Evolutionary conservation across 2,329 filamentous ascomycete genomes (phyloP).

Genomic region (Seiridium cupressi): DNA sequence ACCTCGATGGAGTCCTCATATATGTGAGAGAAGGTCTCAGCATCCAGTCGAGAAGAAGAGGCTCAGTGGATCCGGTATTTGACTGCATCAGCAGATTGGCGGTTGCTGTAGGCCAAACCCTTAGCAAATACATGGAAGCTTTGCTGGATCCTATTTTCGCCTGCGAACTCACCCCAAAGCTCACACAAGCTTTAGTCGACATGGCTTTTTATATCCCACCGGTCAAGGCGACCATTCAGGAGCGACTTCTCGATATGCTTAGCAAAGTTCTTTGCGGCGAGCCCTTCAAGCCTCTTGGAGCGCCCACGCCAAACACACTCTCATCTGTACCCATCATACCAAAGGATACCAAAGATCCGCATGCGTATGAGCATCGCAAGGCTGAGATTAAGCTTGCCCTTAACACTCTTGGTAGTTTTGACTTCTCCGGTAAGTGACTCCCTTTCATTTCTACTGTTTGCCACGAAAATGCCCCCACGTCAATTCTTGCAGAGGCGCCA

Average conservation of each 20-base stretch:
- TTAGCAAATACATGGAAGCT: slow-evolving; percentile 98
- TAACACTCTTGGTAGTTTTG: slow-evolving; percentile 95
- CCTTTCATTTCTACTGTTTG: no score
- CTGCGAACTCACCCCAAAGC: slow-evolving; percentile 87
- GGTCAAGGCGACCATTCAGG: slow-evolving; percentile 88
- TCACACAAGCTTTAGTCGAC: slow-evolving; percentile 93
- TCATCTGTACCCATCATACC: slow-evolving; percentile 78
- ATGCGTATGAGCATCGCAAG: slow-evolving; percentile 77
- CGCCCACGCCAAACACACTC: slow-evolving; percentile 79
- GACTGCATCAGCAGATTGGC: slow-evolving; percentile 97
- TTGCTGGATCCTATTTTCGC: slow-evolving; percentile 95
- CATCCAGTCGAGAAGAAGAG: slow-evolving; percentile 67
- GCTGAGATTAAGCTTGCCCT: slow-evolving; percentile 89
- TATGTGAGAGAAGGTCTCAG: slow-evolving; percentile 91
- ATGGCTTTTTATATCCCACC: slow-evolving; percentile 99
- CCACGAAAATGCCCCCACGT: no score
- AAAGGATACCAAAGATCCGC: slow-evolving; percentile 82
- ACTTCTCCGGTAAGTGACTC: slow-evolving; percentile 64
- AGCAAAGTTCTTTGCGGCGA: slow-evolving; percentile 91
- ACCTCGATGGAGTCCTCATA: slow-evolving; percentile 89
- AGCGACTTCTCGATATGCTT: slow-evolving; percentile 89
- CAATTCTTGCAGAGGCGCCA: no score
- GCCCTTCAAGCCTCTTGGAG: slow-evolving; percentile 88
- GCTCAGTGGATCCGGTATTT: slow-evolving; percentile 78
- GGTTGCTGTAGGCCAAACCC: slow-evolving; percentile 89